Base-by-base conservation (phyloP, 257 asterid genomes). In the Solanum boliviense region DNA sequence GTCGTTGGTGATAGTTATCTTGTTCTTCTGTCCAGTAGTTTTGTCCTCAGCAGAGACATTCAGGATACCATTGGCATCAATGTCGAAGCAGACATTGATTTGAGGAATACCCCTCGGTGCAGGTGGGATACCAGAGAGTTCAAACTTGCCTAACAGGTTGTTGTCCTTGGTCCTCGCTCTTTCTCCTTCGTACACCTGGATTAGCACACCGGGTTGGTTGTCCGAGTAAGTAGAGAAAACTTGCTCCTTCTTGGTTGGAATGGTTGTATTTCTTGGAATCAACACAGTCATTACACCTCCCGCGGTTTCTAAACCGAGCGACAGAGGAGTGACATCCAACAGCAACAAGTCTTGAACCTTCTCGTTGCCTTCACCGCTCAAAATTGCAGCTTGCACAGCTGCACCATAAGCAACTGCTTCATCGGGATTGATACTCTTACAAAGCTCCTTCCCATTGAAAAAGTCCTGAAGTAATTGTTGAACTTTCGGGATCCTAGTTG, bases 361-460 rank as follows among this genome's bases (percentile, higher is more conserved):
- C 91, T 93, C 95, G 6, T 93, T 93, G 21, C 94, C 95, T 90
- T 92, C 96, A 44, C 95, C 96, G 18, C 94, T 92, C 89, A 94
- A 62, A 41, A 94, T 93, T n/a, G 97, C 97, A 48, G 94, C 95
- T 71, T 92, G 95, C 25, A 93, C 95, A 1, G 95, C 94, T 1
- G 98, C 98, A 86, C 98, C 96, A 44, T 93, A 94, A 2, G 95
- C 95, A 46, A 94, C 96, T 23, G 95, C 98, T 90, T 94, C 96
- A n/a, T 94, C 96, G 0, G 96, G 98, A 89, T 94, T 94, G 75
- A 94, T 94, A 38, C 95, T 94, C 92, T 94, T 94, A 89, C 93
- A 94, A 2, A 94, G 94, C 86, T 94, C 95, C 83, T 94, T 94
- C 0, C 97, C 95, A 7, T 94, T 94, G 88, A 94, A 94, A 83